Evolutionary conservation across 352 stramenopile species (phyloP), one percentile per base, ranked within the genome.

Genomic region (Plasmopara viticola): DNA sequence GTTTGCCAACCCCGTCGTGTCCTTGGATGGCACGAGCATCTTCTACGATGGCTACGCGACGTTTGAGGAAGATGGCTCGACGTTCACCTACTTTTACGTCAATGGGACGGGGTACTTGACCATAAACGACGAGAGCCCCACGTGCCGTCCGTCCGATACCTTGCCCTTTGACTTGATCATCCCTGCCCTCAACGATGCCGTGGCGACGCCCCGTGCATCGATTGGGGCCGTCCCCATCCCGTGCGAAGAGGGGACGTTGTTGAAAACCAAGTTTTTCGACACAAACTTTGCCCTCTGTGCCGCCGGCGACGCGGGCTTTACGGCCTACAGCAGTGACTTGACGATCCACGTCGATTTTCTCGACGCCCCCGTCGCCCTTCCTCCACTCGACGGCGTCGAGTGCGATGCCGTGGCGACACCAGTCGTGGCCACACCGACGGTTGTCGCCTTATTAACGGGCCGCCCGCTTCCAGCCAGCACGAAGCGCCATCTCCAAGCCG

Each of bases 321-420:
- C 51, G 2, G 55, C 62, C 5, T 66, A 57, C 44, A 60, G 53
- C 6, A 64, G 58, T 10, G 67, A 75, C 13, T 48, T 77, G 6
- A 54, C 56, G 18, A 66, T 80, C 17, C 29, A 68, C 1, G 57
- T 68, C 6, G 44, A 58, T 14, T 74, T 65, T 53, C 29, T 64
- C 12, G n/a, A 61, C 1, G 34, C 9, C 4, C 38, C 38, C 8
- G 51, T 60, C 4, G 17, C 5, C 10, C 43, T 57, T 40, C 51
- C 51, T 14, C 38, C 25, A 13, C 57, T 5, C 28, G 13, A 51
- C 47, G 37, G 18, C 45, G 29, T 44, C 1, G 33, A 18, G 5
- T 70, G 62, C 18, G 31, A 40, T 10, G 25, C 43, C 1, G 38
- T 60, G 9, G 53, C 34, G 7, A 44, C 30, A 3, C 10, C 57